These are phyloP conservation scores for Furcasterigmium furcatum DNA, from an alignment of 2,329 filamentous ascomycete genomes.

Conservation along the genomic window DNA sequence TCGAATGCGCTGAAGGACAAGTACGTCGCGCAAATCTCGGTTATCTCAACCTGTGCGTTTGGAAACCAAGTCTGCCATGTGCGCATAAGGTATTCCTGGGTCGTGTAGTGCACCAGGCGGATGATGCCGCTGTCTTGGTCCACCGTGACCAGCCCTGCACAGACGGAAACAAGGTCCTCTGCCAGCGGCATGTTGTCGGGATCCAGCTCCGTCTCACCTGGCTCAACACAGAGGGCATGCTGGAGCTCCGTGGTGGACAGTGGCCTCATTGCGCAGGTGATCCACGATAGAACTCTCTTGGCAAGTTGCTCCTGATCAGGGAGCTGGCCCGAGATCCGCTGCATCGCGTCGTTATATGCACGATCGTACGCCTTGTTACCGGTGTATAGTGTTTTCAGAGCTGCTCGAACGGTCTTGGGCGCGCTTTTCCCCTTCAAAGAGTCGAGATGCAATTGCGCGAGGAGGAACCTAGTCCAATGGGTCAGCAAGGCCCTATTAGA, in stretches of 20 bases:
- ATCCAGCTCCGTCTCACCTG: conserved; percentile 21
- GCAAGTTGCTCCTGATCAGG: conserved; percentile 29
- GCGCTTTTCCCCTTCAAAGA: conserved; percentile 10
- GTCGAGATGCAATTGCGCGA: background rate
- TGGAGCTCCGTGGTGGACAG: conserved; percentile 31
- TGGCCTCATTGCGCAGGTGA: conserved; percentile 29
- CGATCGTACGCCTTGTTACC: conserved; percentile 25
- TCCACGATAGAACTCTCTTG: conserved; percentile 32
- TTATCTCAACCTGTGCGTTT: conserved; percentile 20
- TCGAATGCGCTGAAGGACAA: conserved; percentile 26
- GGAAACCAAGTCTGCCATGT: conserved; percentile 24
- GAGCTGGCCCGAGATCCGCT: conserved; percentile 34
- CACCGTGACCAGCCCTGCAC: conserved; percentile 36
- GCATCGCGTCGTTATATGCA: conserved; percentile 38
- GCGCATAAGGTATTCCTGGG: conserved; percentile 38
- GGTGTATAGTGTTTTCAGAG: conserved; percentile 24
- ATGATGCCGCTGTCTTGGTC: conserved; percentile 33
- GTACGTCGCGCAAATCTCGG: conserved; percentile 28
- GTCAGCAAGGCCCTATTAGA: conserved; percentile 6
- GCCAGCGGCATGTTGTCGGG: conserved; percentile 27
- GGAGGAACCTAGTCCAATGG: conserved; percentile 3
- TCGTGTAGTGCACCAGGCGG: conserved; percentile 41
- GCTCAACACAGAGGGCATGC: conserved; percentile 36
- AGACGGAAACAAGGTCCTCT: conserved; percentile 30
- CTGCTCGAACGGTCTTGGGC: conserved; percentile 22